These are phyloP conservation scores for Discostella stelligera DNA, from an alignment of 352 stramenopile genomes.

Conservation along the genomic window DNA sequence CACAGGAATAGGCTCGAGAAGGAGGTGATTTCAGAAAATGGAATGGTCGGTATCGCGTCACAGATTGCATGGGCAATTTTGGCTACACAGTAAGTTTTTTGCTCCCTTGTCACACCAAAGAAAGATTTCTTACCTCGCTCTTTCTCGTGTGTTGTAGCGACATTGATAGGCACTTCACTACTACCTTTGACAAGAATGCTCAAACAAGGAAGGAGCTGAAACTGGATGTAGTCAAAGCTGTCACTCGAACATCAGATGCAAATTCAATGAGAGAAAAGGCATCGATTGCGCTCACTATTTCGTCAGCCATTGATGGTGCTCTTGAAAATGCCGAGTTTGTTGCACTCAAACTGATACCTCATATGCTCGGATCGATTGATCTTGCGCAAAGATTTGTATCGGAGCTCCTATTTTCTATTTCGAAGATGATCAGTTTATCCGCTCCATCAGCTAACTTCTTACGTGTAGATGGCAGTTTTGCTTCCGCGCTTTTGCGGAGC, in stretches of 20 bases:
- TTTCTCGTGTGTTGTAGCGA: not conserved
- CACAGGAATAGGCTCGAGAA: conserved; percentile 32
- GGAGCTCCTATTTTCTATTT: conserved; percentile 28
- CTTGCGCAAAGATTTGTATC: conserved; percentile 41
- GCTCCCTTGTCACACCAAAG: too few relatives aligned
- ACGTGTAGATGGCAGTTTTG: conserved; percentile 40
- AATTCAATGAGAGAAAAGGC: conserved; percentile 33
- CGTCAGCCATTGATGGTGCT: conserved; percentile 33
- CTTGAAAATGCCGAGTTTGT: conserved; percentile 50
- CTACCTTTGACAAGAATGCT: conserved; percentile 13
- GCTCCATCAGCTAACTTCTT: conserved; percentile 42
- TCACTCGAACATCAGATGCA: conserved; percentile 16
- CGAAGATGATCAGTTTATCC: conserved; percentile 44
- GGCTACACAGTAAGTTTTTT: conserved; percentile 1
- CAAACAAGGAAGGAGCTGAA: conserved; percentile 23
- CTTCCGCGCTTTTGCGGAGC: conserved; percentile 45
- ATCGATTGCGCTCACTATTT: conserved; percentile 26
- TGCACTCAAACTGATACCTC: conserved; percentile 44
- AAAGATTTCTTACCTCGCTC: not conserved
- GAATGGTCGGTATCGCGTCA: conserved; percentile 21
- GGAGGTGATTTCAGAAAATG: conserved; percentile 11
- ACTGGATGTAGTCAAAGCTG: conserved; percentile 24
- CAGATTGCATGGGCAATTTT: conserved; percentile 30
- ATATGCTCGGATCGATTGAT: conserved; percentile 28
- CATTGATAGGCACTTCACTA: conserved; percentile 16